Base-by-base conservation (phyloP, 345 rosid genomes). In the Lumnitzera racemosa region DNA sequence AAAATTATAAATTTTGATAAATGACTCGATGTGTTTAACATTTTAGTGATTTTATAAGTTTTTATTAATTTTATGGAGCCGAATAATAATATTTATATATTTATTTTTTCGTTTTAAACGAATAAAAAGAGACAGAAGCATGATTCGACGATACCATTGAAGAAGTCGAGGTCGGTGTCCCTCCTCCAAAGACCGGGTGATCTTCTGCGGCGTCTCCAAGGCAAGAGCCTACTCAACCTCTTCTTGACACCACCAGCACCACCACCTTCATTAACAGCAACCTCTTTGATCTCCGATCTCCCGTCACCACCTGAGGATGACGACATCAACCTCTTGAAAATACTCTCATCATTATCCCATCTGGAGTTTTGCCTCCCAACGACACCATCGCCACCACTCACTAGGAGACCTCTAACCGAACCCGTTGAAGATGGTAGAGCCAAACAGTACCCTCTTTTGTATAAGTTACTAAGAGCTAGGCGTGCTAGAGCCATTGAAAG, bases 401-500 rank as follows among this genome's bases (percentile, higher is more conserved):
- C n/a, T 53, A 46, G 13, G 43, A 36, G 25, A 53, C 52, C 55
- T 52, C 46, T 2, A 9, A 36, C 11, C 4, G 56, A 49, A 50
- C 72, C 25, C 46, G 63, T 47, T 20, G 49, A 68, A 61, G 13
- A 7, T 4, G 43, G 43, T 9, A 36, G 43, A 5, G 1, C 43
- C 4, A 36, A 36, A 36, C 9, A 1, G 7, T 6, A 36, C 55
- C 54, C 64, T 12, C 75, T 71, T 79, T 52, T 66, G 81, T 72
- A 70, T 68, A 84, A 54, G 62, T 76, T 81, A 72, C 81, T 81
- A 70, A 81, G 63, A 50, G 80, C 88, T 64, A 87, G 23, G 61
- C 91, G 87, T 61, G 88, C 84, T 62, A 78, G 46, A 51, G 88
- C 85, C 96, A 87, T 90, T 36, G 43, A 36, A 36, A 36, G 43